A percentile compares a stretch with the other conserved stretches of the same genome.
Conservation (phyloP, 768 basidiomycete species). For the Leucosporidium scottii region DNA sequence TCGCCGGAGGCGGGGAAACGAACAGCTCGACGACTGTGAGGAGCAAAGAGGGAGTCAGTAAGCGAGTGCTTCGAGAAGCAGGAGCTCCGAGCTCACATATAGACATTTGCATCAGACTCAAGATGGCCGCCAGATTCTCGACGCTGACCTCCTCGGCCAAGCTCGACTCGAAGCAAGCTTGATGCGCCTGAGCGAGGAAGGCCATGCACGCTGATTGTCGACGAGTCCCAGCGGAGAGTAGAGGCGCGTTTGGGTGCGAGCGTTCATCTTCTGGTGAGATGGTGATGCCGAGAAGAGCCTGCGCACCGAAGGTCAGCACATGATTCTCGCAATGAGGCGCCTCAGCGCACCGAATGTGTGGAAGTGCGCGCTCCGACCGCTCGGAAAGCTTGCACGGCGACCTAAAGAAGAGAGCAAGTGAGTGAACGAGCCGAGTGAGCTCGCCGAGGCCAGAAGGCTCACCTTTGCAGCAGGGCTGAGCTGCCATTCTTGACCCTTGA, state of each 20-base stretch:
- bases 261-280: conserved; percentile 1
- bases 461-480: neutral
- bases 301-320: too few species aligned
- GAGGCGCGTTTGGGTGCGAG: conserved; percentile 7
- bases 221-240: conserved; percentile 4
- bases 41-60: neutral
- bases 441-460: neutral
- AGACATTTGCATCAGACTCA: neutral
- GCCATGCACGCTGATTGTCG: conserved; percentile 9
- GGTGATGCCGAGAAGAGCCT: conserved; percentile 10
- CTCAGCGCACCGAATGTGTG: neutral
- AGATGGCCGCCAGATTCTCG: conserved; percentile 7
- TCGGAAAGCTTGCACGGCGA: neutral
- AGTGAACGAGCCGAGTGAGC: neutral
- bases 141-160: neutral
- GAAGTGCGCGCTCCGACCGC: conserved; percentile 4
- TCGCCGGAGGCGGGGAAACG: neutral
- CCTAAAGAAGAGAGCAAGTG: neutral
- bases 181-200: neutral
- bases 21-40: neutral
- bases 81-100: neutral
- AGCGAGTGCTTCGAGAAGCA: neutral
- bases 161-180: neutral
- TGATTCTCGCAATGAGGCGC: too few species aligned
- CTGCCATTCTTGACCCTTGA: neutral